Evolutionary conservation across 176 grass and related monocot genomes (phyloP).

Genomic region (Bolboschoenus planiculmis): DNA sequence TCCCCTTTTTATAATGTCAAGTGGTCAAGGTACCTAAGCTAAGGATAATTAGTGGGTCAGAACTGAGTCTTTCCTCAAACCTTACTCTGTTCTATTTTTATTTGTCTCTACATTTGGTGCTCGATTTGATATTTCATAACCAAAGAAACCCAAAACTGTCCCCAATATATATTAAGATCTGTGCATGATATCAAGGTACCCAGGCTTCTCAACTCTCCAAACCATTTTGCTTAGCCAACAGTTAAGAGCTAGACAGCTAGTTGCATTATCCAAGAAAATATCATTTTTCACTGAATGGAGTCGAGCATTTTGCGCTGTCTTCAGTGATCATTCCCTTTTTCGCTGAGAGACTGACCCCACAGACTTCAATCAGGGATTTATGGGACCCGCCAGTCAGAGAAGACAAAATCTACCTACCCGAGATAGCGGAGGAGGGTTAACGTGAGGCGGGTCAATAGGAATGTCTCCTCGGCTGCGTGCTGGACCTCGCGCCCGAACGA

Average conservation of each 20-base stretch:
- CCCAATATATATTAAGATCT: too few relatives aligned
- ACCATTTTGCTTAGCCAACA: background rate
- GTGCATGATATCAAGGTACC: too few relatives aligned
- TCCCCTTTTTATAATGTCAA: too few relatives aligned
- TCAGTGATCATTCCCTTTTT: background rate
- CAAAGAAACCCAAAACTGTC: too few relatives aligned
- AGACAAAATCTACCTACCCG: slow-evolving; percentile 40
- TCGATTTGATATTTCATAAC: too few relatives aligned
- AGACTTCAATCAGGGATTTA: background rate
- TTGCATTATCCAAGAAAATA: background rate
- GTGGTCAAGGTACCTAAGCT: too few relatives aligned
- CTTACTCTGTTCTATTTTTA: too few relatives aligned
- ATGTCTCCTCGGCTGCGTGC: slow-evolving; percentile 50
- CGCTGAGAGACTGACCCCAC: background rate
- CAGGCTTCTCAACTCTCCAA: background rate
- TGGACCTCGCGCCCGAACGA: slow-evolving; percentile 33
- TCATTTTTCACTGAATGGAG: background rate
- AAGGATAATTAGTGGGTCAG: too few relatives aligned
- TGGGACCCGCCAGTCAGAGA: background rate
- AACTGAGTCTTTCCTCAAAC: background rate
- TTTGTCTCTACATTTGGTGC: too few relatives aligned
- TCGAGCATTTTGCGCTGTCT: background rate
- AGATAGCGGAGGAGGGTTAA: slow-evolving; percentile 87
- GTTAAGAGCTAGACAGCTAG: background rate
- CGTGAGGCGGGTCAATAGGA: slow-evolving; percentile 69